Evolutionary conservation across 768 basidiomycete species (phyloP).

Genomic region (Trametes maxima): DNA sequence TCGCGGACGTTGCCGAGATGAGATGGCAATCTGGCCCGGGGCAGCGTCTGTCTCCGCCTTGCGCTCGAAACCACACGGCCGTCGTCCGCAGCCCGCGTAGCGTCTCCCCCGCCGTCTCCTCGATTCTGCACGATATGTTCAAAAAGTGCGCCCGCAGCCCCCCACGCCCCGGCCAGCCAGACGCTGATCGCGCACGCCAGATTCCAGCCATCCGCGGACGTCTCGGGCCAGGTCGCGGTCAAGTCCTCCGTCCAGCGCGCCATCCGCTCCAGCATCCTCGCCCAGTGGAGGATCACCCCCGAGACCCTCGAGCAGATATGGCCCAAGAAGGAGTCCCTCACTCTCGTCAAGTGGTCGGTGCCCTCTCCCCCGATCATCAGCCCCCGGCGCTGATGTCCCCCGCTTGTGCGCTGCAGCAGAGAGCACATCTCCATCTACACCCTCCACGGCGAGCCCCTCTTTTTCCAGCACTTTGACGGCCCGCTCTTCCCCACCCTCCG

Average conservation of each 20-base stretch:
- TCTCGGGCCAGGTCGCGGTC: slow-evolving; percentile 86
- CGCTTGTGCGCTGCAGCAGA: slow-evolving; percentile 57
- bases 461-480: slow-evolving; percentile 97
- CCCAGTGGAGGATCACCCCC: slow-evolving; percentile 80
- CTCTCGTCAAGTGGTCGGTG: slow-evolving; percentile 91
- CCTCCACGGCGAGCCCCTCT: slow-evolving; percentile 81
- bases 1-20: neutral
- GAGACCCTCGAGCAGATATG: slow-evolving; percentile 89
- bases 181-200: slow-evolving; percentile 37
- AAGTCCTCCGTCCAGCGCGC: slow-evolving; percentile 93
- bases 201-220: slow-evolving; percentile 75
- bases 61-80: neutral
- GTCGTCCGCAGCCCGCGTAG: neutral
- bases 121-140: slow-evolving; percentile 53
- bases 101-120: neutral
- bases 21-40: neutral
- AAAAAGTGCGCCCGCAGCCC: slow-evolving; percentile 57
- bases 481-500: slow-evolving; percentile 88
- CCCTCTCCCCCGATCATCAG: slow-evolving; percentile 8
- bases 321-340: slow-evolving; percentile 97
- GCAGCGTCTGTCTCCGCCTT: neutral
- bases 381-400: slow-evolving; percentile 3
- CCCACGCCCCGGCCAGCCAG: neutral
- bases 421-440: slow-evolving; percentile 95
- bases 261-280: slow-evolving; percentile 77